Base-by-base conservation (phyloP, 495 filamentous ascomycete species). In the Tuber magnatum region DNA sequence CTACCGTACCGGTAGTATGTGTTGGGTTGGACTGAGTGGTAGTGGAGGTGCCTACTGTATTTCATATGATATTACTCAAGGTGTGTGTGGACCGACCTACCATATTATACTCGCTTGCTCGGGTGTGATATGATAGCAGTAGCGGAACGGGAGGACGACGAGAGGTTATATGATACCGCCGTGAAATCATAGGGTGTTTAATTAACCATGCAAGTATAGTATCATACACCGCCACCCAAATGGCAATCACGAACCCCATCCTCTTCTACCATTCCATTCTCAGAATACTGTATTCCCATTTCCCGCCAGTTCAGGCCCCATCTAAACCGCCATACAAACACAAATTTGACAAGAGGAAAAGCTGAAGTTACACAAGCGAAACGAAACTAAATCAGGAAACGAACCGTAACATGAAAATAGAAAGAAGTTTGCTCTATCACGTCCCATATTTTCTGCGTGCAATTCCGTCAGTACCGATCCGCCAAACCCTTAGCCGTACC, bases 171-270 rank as follows among this genome's bases (percentile, higher is more conserved):
- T 22, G 8, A 0, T 40, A 51, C 16, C 16, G 48, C 48, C 3
- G 24, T 14, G 3, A n/a, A 32, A 61, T 28, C 9, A 3, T 61
- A 61, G 51, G n/a, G 51, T 32, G 51, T 28, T 61, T 12, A 32
- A 32, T 14, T 32, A 28, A 28, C 51, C 51, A 28, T 61, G n/a
- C n/a, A 61, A 10, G n/a, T 32, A 56, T 24, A 48, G 39, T 40
- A 40, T 7, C 7, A 8, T 56, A 51, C 22, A 51, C 48, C 48
- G 20, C 48, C 48, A n/a, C 48, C 80, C 18, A 2, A 76, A 81
- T 56, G 40, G 69, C 32, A 12, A 68, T 39, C 40, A 76, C 43
- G 24, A 74, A 81, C 51, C 71, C 80, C 4, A 79, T 48, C 5
- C 24, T n/a, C 46, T 22, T 22, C 44, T 20, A 1, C 2, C 24